phyloP scores from a whole-genome alignment of 805 yeast species.

The Saturnispora halmiae region DNA sequence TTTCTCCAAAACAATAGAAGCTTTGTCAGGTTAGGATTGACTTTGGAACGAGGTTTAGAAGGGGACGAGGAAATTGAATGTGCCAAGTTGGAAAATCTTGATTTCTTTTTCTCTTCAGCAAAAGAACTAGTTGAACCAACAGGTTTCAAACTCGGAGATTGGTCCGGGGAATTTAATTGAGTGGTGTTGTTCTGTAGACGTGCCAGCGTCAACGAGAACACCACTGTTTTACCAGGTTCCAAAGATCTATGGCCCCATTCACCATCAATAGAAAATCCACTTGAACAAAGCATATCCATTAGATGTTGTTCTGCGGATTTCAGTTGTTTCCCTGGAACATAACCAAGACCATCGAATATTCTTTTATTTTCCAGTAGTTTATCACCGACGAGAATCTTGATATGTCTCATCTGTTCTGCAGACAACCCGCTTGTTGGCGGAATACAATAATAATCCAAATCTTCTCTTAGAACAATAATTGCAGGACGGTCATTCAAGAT shows the following conservation, averaged over 20 bases:
- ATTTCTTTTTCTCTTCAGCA: slow-evolving; percentile 22
- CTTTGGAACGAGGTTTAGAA: slow-evolving; percentile 26
- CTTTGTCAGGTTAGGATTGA: slow-evolving; percentile 40
- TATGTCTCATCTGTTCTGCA: slow-evolving; percentile 50
- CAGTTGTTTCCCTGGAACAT: slow-evolving; percentile 40
- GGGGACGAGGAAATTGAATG: slow-evolving; percentile 41
- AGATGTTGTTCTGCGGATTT: slow-evolving; percentile 93
- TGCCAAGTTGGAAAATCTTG: slow-evolving; percentile 51
- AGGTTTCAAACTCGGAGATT: slow-evolving; percentile 29
- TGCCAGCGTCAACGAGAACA: slow-evolving; percentile 71
- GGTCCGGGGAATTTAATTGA: slow-evolving; percentile 16
- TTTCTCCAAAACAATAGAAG: slow-evolving; percentile 89
- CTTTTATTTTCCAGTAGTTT: slow-evolving; percentile 44
- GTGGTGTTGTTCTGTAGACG: slow-evolving; percentile 34
- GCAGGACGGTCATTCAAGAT: slow-evolving; percentile 77
- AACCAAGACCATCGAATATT: slow-evolving; percentile 78
- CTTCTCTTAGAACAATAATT: slow-evolving; percentile 86
- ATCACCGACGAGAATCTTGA: slow-evolving; percentile 70
- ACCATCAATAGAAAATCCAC: slow-evolving; percentile 64
- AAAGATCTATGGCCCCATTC: slow-evolving; percentile 85
- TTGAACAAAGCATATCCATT: slow-evolving; percentile 86
- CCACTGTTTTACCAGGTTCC: slow-evolving; percentile 82
- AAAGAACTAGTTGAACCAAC: slow-evolving; percentile 15
- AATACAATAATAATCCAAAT: slow-evolving; percentile 84
- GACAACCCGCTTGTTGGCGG: slow-evolving; percentile 57